A percentile compares a stretch with the other conserved stretches of the same genome.
phyloP scores from a whole-genome alignment of 176 grass and related monocot genomes.

The Oryza brachyantha region DNA sequence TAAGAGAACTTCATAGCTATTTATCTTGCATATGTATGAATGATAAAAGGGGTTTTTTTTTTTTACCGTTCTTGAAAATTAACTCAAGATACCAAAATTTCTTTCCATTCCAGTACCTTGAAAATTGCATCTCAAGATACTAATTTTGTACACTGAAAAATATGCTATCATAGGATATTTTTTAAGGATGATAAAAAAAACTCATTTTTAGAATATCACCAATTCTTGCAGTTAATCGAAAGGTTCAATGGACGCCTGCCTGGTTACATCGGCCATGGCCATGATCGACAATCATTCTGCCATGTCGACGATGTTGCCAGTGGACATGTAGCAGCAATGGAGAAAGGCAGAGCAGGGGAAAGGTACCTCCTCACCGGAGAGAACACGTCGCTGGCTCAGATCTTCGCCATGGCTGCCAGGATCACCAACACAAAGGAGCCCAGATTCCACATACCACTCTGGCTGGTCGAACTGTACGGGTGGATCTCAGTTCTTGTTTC shows the following conservation, averaged over 20 bases:
- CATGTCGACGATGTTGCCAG: slow-evolving; percentile 84
- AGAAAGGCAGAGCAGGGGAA: slow-evolving; percentile 73
- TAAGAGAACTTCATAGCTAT: slow-evolving; percentile 29
- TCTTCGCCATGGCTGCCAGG: slow-evolving; percentile 68
- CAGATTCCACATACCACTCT: slow-evolving; percentile 60
- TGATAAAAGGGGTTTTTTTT: too few relatives aligned
- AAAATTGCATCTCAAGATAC: too few relatives aligned
- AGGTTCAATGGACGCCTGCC: slow-evolving; percentile 89
- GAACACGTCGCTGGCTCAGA: slow-evolving; percentile 57
- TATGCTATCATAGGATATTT: too few relatives aligned
- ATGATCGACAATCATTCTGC: slow-evolving; percentile 68
- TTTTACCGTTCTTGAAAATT: too few relatives aligned
- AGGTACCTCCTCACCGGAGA: slow-evolving; percentile 85
- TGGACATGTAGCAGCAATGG: slow-evolving; percentile 84
- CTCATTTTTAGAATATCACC: not conserved
- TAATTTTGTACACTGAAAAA: too few relatives aligned
- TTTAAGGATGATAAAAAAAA: too few relatives aligned
- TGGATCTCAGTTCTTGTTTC: slow-evolving; percentile 87
- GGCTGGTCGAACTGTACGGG: slow-evolving; percentile 73
- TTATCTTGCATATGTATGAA: too few relatives aligned
- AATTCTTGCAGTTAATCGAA: slow-evolving; percentile 68
- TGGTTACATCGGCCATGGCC: slow-evolving; percentile 78
- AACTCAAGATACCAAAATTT: too few relatives aligned
- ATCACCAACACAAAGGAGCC: slow-evolving; percentile 78
- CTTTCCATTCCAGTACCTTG: too few relatives aligned